These are phyloP conservation scores for Silene vulgaris DNA, from an alignment of 179 eudicot species.

Conservation along the genomic window DNA sequence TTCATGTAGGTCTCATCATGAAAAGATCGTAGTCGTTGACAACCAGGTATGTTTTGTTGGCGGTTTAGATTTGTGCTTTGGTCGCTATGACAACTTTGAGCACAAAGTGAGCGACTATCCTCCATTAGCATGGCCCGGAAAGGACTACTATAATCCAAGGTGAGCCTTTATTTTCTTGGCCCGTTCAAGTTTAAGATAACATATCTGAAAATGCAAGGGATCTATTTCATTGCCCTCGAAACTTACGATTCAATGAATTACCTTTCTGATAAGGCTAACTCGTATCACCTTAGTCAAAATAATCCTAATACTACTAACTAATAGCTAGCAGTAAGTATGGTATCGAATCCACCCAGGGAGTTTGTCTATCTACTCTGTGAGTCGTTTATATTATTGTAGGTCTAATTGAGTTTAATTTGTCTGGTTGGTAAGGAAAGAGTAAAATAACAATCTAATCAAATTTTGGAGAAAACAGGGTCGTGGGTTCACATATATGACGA, in stretches of 20 bases:
- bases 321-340: too few species aligned
- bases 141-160: constrained; percentile 98
- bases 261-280: background rate
- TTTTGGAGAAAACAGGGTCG: too few species aligned
- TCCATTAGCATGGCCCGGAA: constrained; percentile 79
- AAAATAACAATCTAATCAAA: too few species aligned
- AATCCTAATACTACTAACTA: too few species aligned
- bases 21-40: constrained; percentile 87
- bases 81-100: constrained; percentile 79
- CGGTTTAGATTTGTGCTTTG: constrained; percentile 95
- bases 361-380: too few species aligned
- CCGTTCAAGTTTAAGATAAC: background rate
- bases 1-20: constrained; percentile 87
- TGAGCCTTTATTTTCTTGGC: constrained; percentile 22
- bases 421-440: too few species aligned
- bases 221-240: background rate
- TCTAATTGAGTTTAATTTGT: too few species aligned
- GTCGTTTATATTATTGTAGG: too few species aligned
- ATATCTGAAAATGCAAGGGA: background rate
- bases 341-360: too few species aligned
- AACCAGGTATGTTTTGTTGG: constrained; percentile 87
- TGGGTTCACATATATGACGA: too few species aligned
- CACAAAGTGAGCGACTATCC: constrained; percentile 80
- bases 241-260: background rate
- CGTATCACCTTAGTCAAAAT: too few species aligned